Conservation (phyloP, 179 eudicot species). For the Silene coronaria region DNA sequence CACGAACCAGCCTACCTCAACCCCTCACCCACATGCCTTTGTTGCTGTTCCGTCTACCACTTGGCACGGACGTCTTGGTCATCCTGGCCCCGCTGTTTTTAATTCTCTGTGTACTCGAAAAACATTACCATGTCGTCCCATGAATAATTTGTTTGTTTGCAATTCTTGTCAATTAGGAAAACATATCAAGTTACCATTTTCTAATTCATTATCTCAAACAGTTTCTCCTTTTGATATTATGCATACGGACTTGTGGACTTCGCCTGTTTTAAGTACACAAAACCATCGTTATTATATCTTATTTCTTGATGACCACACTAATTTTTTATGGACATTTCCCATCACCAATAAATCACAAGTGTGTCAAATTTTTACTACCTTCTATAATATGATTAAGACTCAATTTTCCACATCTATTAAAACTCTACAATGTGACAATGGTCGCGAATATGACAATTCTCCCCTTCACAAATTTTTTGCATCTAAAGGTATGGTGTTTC, state of each 20-base stretch:
- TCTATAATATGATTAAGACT: not conserved
- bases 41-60: not conserved
- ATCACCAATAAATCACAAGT: not conserved
- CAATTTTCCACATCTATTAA: too few species aligned
- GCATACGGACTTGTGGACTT: not conserved
- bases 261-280: not conserved
- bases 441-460: too few species aligned
- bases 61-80: not conserved
- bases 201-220: not conserved
- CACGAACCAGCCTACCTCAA: not conserved
- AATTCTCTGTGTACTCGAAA: not conserved
- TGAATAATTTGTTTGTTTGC: not conserved
- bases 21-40: not conserved
- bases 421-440: too few species aligned
- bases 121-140: not conserved
- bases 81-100: not conserved
- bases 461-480: not conserved
- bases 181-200: not conserved
- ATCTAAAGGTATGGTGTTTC: not conserved
- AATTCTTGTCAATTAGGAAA: not conserved
- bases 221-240: not conserved
- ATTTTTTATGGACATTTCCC: too few species aligned
- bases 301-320: not conserved
- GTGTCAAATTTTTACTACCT: not conserved
- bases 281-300: not conserved